Conservation (phyloP, 2,329 filamentous ascomycete species). For the Lachnellula occidentalis region DNA sequence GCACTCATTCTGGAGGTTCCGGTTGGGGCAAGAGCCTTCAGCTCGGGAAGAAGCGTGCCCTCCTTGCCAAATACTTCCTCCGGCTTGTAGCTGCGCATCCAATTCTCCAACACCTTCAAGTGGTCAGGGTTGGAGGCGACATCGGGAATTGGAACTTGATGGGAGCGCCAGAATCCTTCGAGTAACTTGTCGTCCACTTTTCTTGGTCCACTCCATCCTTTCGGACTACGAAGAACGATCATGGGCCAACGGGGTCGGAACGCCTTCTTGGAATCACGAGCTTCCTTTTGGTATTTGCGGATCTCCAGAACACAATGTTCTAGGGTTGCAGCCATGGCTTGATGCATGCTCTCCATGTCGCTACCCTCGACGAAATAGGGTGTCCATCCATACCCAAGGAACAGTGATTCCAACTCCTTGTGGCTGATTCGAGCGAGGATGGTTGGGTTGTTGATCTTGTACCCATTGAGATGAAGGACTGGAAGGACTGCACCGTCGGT, state of each 20-base stretch:
- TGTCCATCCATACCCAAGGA: slow-evolving; percentile 71
- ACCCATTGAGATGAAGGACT: slow-evolving; percentile 73
- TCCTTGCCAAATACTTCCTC: slow-evolving; percentile 63
- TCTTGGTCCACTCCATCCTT: slow-evolving; percentile 73
- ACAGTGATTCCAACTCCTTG: slow-evolving; percentile 63
- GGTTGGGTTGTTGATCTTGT: slow-evolving; percentile 81
- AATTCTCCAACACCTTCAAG: slow-evolving; percentile 63
- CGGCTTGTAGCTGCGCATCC: slow-evolving; percentile 73
- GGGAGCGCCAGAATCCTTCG: slow-evolving; percentile 72
- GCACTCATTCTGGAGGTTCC: slow-evolving; percentile 69
- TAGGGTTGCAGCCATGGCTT: slow-evolving; percentile 73
- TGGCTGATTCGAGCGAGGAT: slow-evolving; percentile 68
- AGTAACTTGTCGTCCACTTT: slow-evolving; percentile 66
- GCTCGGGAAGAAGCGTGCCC: slow-evolving; percentile 57
- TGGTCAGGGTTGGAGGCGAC: slow-evolving; percentile 60
- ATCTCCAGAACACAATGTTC: slow-evolving; percentile 70
- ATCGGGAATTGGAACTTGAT: slow-evolving; percentile 72
- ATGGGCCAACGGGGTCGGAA: slow-evolving; percentile 73
- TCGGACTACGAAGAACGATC: slow-evolving; percentile 71
- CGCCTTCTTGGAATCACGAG: slow-evolving; percentile 62
- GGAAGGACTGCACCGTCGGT: slow-evolving; percentile 73
- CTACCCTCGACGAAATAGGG: slow-evolving; percentile 77
- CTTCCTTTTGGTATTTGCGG: slow-evolving; percentile 61
- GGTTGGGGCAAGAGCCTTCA: slow-evolving; percentile 59
- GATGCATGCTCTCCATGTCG: slow-evolving; percentile 70